phyloP scores from a whole-genome alignment of 2,329 filamentous ascomycete species.

The Trichoderma asperellum region DNA sequence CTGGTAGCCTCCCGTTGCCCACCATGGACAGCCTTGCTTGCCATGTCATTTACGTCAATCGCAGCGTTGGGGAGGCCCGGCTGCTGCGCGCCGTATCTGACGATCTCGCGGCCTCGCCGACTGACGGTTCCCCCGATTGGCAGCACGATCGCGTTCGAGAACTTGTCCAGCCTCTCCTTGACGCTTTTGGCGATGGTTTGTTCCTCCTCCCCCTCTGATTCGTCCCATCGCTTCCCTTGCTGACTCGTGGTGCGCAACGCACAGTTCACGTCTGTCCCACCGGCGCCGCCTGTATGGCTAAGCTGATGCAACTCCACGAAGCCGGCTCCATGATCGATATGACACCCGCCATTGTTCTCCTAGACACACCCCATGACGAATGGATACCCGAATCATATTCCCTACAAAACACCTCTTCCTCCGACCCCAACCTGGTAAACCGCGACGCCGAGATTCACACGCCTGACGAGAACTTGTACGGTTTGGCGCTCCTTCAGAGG shows the following conservation, averaged over 20 bases:
- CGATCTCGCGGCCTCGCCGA: conserved; percentile 29
- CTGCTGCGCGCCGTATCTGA: conserved; percentile 42
- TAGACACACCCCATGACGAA: conserved; percentile 60
- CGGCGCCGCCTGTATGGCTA: conserved; percentile 57
- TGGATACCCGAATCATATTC: conserved; percentile 43
- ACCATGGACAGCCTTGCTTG: conserved; percentile 62
- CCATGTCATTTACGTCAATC: conserved; percentile 65
- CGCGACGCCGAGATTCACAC: conserved; percentile 47
- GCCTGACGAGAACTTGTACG: conserved; percentile 57
- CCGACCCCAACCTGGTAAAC: conserved; percentile 45
- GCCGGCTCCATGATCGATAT: conserved; percentile 52
- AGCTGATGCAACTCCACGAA: conserved; percentile 58
- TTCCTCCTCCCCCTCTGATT: conserved; percentile 4
- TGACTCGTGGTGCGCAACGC: conserved; percentile 31
- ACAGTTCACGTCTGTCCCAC: conserved; percentile 60
- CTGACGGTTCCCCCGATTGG: conserved; percentile 38
- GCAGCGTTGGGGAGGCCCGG: conserved; percentile 53
- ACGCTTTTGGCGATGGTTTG: conserved; percentile 59
- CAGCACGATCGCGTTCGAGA: conserved; percentile 48
- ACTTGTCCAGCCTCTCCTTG: conserved; percentile 55
- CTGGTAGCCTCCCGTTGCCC: conserved; percentile 59
- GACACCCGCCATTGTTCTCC: conserved; percentile 60
- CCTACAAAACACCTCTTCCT: conserved; percentile 49
- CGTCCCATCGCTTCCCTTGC: conserved; percentile 24
- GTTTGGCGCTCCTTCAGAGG: conserved; percentile 57